A percentile compares a stretch with the other conserved stretches of the same genome.
These are phyloP conservation scores for Rhodocollybia butyracea DNA, from an alignment of 768 basidiomycete species.

Conservation along the genomic window DNA sequence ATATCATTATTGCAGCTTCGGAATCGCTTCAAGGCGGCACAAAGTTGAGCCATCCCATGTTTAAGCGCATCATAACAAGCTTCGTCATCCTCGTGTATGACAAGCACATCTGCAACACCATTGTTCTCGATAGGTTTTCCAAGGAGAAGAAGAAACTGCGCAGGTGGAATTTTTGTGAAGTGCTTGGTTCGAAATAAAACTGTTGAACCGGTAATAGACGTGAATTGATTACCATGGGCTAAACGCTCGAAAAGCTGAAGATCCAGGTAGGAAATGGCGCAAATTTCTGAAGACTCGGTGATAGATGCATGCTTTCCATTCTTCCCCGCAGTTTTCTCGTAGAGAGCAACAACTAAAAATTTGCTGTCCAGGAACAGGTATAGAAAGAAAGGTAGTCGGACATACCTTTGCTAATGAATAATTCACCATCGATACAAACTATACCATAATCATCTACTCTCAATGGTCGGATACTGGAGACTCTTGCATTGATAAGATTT, in stretches of 20 bases:
- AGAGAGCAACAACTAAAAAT: background rate
- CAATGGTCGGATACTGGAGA: background rate
- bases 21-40: too few species aligned
- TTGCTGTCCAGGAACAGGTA: background rate
- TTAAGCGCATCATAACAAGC: too few species aligned
- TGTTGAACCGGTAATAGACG: background rate
- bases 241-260: background rate
- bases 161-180: background rate
- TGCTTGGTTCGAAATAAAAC: background rate
- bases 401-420: background rate
- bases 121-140: background rate
- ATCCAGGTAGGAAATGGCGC: background rate
- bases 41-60: too few species aligned
- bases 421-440: background rate
- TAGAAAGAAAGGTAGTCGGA: background rate
- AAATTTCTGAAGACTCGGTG: background rate
- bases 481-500: background rate
- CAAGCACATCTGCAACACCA: background rate
- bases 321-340: background rate
- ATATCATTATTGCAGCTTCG: too few species aligned
- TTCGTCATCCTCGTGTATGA: background rate
- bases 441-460: background rate
- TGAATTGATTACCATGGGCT: background rate
- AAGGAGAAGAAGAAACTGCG: background rate
- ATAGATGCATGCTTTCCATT: background rate